Evolutionary conservation across 805 yeast genomes (phyloP).

Genomic region (Yamadazyma akitaensis): DNA sequence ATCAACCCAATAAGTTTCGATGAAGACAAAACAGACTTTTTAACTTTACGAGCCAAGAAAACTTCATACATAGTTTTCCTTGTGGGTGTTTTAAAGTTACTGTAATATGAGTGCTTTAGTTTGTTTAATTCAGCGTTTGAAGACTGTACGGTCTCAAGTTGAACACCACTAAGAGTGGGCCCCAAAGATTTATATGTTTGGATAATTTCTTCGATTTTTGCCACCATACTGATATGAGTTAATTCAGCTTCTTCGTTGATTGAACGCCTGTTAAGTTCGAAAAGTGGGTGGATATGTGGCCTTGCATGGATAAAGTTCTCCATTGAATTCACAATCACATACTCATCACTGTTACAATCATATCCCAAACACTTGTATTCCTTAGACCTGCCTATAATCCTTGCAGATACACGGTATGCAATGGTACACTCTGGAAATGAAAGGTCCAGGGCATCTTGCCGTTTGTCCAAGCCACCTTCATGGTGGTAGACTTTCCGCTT

Average conservation of each 20-base stretch:
- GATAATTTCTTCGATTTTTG: slow-evolving; percentile 27
- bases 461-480: slow-evolving; percentile 10
- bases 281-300: slow-evolving; percentile 21
- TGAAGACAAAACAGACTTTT: slow-evolving; percentile 25
- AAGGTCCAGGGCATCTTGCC: slow-evolving; percentile 22
- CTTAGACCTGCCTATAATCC: slow-evolving; percentile 36
- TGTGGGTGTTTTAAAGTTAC: slow-evolving; percentile 9
- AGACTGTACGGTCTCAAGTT: slow-evolving; percentile 4
- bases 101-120: slow-evolving; percentile 26
- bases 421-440: slow-evolving; percentile 27
- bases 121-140: slow-evolving; percentile 25
- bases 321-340: slow-evolving; percentile 29
- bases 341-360: slow-evolving; percentile 17
- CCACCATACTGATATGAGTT: slow-evolving; percentile 26
- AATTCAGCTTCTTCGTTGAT: slow-evolving; percentile 32
- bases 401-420: slow-evolving; percentile 32
- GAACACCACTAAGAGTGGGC: slow-evolving; percentile 1
- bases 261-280: slow-evolving; percentile 28
- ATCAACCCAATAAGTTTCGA: slow-evolving; percentile 31
- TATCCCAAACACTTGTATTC: slow-evolving; percentile 23
- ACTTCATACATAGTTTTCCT: slow-evolving; percentile 24
- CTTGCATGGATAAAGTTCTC: slow-evolving; percentile 23
- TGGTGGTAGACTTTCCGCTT: slow-evolving; percentile 5
- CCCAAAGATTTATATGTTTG: slow-evolving; percentile 20
- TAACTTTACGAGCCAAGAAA: slow-evolving; percentile 25